Percentiles rank a stretch among this genome's conserved stretches.
Evolutionary conservation across 2,329 filamentous ascomycete species (phyloP).

Genomic region (Aureobasidium sp.): DNA sequence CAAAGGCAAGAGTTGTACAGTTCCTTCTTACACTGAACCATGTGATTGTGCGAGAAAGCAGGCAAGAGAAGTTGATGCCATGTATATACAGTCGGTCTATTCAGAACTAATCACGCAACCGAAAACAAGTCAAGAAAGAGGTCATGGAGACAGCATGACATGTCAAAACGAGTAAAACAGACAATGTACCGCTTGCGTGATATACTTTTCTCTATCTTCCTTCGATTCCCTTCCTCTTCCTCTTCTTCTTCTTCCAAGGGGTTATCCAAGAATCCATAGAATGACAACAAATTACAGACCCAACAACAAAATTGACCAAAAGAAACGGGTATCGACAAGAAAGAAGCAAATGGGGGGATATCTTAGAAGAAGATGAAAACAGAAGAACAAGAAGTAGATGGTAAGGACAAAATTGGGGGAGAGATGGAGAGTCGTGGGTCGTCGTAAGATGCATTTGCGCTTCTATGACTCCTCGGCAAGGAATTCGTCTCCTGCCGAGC

Average conservation of each 20-base stretch:
- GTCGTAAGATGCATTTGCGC: background rate
- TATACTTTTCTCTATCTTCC: background rate
- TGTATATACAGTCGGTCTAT: too few relatives aligned
- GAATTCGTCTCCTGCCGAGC: constrained; percentile 69
- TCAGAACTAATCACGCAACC: too few relatives aligned
- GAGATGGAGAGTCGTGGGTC: background rate
- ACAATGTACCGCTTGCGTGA: background rate
- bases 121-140: background rate
- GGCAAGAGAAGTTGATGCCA: too few relatives aligned
- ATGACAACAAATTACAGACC: too few relatives aligned
- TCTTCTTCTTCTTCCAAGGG: background rate
- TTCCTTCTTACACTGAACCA: too few relatives aligned
- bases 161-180: background rate
- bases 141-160: background rate
- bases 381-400: background rate
- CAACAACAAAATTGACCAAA: background rate
- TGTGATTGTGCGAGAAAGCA: too few relatives aligned
- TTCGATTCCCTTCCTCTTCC: background rate
- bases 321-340: constrained; percentile 13
- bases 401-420: background rate
- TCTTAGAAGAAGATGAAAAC: background rate
- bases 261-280: background rate
- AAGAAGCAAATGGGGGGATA: background rate
- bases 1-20: too few relatives aligned
- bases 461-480: constrained; percentile 20